Conservation (phyloP, 192 early-diverging fungal genomes). For the Rhizophagus clarus region DNA sequence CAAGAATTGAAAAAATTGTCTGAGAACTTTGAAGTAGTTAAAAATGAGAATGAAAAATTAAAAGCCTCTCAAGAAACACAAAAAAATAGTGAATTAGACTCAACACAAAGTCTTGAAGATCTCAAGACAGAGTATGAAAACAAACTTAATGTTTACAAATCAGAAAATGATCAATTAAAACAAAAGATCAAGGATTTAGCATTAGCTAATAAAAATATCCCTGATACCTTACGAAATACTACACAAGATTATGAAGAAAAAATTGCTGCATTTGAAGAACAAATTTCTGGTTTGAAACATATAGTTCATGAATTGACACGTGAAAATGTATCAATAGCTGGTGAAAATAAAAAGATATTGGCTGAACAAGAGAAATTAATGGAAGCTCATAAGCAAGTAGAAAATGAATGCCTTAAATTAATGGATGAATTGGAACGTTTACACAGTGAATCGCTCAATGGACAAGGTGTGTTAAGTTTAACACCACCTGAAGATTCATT, state of each 20-base stretch:
- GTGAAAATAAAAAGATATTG: constrained; percentile 57
- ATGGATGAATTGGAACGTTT: constrained; percentile 79
- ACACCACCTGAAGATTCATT: not conserved
- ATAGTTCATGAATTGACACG: constrained; percentile 51
- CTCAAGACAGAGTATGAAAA: constrained; percentile 39
- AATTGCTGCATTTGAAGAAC: constrained; percentile 43
- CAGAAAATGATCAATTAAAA: constrained; percentile 52
- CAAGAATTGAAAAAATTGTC: constrained; percentile 6
- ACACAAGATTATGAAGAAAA: constrained; percentile 35
- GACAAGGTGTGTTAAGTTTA: constrained; percentile 24
- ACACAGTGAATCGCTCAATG: constrained; percentile 52
- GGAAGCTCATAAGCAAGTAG: constrained; percentile 66
- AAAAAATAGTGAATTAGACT: not conserved
- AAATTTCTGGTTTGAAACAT: constrained; percentile 44
- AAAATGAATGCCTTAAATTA: constrained; percentile 71
- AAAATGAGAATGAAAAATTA: constrained; percentile 9
- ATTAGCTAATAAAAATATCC: constrained; percentile 28
- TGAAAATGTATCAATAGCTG: constrained; percentile 51
- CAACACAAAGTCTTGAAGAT: constrained; percentile 20
- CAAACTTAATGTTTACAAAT: constrained; percentile 34
- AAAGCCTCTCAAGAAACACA: not conserved
- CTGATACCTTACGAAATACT: constrained; percentile 28
- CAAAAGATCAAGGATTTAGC: constrained; percentile 42
- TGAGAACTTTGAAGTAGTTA: constrained; percentile 30
- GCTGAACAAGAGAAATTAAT: constrained; percentile 54